phyloP scores from a whole-genome alignment of 768 basidiomycete genomes.

The Gymnopilus junonius region DNA sequence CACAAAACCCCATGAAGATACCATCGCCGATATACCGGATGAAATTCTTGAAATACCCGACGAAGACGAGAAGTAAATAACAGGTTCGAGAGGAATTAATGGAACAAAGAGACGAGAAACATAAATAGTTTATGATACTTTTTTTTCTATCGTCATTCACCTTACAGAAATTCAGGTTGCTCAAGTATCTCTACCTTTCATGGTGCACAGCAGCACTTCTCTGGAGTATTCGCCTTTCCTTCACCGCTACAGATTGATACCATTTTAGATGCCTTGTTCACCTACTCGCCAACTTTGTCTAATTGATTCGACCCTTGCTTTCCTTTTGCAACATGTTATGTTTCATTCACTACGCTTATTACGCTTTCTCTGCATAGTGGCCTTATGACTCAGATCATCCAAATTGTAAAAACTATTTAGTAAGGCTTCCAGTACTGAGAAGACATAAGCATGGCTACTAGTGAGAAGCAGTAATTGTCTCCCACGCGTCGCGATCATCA shows the following conservation, averaged over 20 bases:
- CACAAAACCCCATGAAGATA: conserved; percentile 44
- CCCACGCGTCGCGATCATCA: conserved; percentile 29
- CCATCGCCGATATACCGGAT: conserved; percentile 55
- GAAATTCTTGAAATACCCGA: conserved; percentile 59
- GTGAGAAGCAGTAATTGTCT: conserved; percentile 7
- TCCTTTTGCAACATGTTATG: background rate
- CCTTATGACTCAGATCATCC: too few species aligned
- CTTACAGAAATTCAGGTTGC: background rate
- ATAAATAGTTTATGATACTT: conserved; percentile 2
- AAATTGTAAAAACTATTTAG: too few species aligned
- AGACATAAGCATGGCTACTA: too few species aligned
- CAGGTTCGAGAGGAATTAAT: background rate
- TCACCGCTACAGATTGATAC: background rate
- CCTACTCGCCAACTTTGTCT: background rate
- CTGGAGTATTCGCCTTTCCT: too few species aligned
- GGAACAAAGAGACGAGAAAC: background rate
- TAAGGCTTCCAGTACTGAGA: too few species aligned
- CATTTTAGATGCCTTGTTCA: background rate
- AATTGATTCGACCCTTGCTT: background rate
- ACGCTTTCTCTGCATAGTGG: too few species aligned
- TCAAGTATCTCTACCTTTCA: background rate
- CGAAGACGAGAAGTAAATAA: conserved; percentile 44
- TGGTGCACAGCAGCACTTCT: background rate
- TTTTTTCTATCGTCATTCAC: conserved; percentile 8
- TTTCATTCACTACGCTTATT: background rate